phyloP scores from a whole-genome alignment of 768 basidiomycete species.

The Pleurotus pulmonarius region DNA sequence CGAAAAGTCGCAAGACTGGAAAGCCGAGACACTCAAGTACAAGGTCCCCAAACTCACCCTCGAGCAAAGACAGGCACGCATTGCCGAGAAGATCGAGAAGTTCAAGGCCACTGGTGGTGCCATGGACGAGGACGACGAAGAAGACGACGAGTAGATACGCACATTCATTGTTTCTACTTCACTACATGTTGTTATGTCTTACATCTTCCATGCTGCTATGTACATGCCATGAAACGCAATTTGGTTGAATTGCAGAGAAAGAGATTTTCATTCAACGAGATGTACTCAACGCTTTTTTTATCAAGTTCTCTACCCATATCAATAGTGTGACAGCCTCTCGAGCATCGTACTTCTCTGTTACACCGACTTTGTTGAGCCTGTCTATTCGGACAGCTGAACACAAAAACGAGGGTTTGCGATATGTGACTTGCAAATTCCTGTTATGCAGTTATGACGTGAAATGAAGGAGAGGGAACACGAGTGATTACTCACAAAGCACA shows the following conservation, averaged over 20 bases:
- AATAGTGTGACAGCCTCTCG: conserved; percentile 34
- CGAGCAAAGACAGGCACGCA: conserved; percentile 74
- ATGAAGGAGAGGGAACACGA: background rate
- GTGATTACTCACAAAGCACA: conserved; percentile 60
- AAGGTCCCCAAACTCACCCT: conserved; percentile 63
- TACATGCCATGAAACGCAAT: background rate
- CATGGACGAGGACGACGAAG: conserved; percentile 52
- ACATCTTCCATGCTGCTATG: conserved; percentile 5
- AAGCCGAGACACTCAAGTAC: conserved; percentile 75
- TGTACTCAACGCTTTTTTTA: conserved; percentile 31
- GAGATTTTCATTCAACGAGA: background rate
- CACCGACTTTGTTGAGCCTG: conserved; percentile 35
- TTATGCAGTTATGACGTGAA: background rate
- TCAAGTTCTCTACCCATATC: conserved; percentile 51
- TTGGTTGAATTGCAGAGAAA: background rate
- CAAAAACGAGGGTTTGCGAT: conserved; percentile 43
- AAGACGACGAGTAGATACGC: conserved; percentile 59
- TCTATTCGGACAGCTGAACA: conserved; percentile 59
- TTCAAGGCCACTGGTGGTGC: conserved; percentile 72
- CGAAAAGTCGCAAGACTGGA: conserved; percentile 91
- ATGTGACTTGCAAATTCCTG: conserved; percentile 65
- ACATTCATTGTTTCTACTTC: conserved; percentile 9
- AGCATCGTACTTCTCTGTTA: conserved; percentile 37
- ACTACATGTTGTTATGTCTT: conserved; percentile 13
- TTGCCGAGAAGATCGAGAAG: conserved; percentile 85